These are phyloP conservation scores for Rhodamnia argentea DNA, from an alignment of 345 rosid species.

Conservation along the genomic window DNA sequence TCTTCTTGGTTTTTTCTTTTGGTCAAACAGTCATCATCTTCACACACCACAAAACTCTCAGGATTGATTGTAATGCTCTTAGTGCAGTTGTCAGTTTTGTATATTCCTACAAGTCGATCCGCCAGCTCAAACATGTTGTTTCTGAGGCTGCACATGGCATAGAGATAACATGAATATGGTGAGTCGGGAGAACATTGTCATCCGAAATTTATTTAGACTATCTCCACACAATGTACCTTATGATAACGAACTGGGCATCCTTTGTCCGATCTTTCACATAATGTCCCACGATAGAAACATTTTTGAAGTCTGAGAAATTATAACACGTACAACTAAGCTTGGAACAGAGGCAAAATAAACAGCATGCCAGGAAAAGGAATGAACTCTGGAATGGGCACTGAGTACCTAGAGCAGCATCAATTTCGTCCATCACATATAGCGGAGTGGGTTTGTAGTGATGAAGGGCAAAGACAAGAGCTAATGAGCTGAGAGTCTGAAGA, in stretches of 20 bases:
- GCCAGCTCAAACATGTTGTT: slow-evolving; percentile 99
- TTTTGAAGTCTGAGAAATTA: slow-evolving; percentile 70
- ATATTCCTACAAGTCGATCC: slow-evolving; percentile 87
- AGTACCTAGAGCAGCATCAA: slow-evolving; percentile 90
- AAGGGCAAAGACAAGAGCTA: slow-evolving; percentile 95
- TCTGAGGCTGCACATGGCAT: slow-evolving; percentile 54
- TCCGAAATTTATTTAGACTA: not conserved
- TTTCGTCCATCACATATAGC: slow-evolving; percentile 96
- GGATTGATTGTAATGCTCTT: slow-evolving; percentile 96
- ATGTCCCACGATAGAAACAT: slow-evolving; percentile 96
- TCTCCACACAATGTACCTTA: slow-evolving; percentile 37
- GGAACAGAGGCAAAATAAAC: not conserved
- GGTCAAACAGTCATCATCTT: slow-evolving; percentile 27
- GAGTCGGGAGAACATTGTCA: not conserved
- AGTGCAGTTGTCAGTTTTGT: slow-evolving; percentile 94
- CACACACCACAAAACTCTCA: slow-evolving; percentile 63
- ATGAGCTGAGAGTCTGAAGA: slow-evolving; percentile 87
- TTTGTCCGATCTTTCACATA: slow-evolving; percentile 95
- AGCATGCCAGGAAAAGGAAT: not conserved
- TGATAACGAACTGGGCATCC: slow-evolving; percentile 91
- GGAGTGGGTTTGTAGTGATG: slow-evolving; percentile 99
- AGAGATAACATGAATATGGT: not conserved
- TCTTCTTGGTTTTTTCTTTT: too few species aligned
- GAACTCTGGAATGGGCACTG: not conserved
- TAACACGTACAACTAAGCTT: not conserved